Conservation (phyloP, 345 rosid species). For the Passiflora organensis region DNA sequence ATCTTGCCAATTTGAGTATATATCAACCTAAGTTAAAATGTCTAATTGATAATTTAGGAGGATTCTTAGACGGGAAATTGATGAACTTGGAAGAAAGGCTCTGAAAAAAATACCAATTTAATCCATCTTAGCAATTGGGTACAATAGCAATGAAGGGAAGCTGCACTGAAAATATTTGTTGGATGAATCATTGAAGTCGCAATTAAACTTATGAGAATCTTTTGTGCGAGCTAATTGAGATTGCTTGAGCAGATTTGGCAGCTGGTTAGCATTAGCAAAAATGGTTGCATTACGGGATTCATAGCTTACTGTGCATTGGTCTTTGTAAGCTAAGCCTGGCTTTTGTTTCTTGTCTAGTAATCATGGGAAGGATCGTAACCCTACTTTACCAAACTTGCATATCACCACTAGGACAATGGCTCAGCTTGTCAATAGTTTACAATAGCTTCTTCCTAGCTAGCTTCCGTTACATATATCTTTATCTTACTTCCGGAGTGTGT, state of each 20-base stretch:
- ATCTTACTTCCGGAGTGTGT: slow-evolving; percentile 5
- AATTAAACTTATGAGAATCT: too few species aligned
- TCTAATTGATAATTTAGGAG: too few species aligned
- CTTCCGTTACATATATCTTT: slow-evolving; percentile 7
- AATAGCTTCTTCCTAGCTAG: slow-evolving; percentile 11
- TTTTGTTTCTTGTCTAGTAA: slow-evolving; percentile 24
- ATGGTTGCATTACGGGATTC: background rate
- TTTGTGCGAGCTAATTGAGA: background rate
- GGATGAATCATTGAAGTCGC: too few species aligned
- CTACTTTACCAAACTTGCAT: background rate
- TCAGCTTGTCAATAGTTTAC: slow-evolving; percentile 6
- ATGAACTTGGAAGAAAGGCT: too few species aligned
- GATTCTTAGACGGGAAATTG: too few species aligned
- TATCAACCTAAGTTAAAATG: background rate
- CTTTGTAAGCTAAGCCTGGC: slow-evolving; percentile 19
- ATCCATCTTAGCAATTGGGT: too few species aligned
- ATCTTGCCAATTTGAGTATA: background rate
- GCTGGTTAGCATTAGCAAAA: background rate
- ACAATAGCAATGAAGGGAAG: too few species aligned
- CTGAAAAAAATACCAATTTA: too few species aligned
- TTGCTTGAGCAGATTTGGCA: background rate
- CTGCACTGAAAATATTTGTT: too few species aligned
- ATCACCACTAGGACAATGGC: slow-evolving; percentile 2
- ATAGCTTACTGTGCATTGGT: background rate
- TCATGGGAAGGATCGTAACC: slow-evolving; percentile 30